Conservation (phyloP, 2,329 filamentous ascomycete species). For the Zopfia rhizophila region DNA sequence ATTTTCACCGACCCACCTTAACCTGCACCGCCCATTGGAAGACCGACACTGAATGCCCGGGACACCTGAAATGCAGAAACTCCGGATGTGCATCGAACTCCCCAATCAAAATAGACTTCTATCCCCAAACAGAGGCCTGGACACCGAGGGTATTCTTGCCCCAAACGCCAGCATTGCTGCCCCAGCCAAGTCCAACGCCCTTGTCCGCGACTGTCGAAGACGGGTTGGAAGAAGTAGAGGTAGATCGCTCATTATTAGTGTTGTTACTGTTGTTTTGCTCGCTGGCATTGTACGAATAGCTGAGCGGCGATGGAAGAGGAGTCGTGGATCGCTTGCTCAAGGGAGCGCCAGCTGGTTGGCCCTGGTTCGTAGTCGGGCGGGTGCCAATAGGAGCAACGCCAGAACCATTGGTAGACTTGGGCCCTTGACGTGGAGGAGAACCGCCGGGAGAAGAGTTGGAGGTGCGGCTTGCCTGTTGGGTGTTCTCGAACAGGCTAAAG, state of each 20-base stretch:
- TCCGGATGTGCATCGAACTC: conserved; percentile 53
- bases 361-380: conserved; percentile 74
- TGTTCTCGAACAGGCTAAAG: conserved; percentile 59
- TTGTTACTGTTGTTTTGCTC: conserved; percentile 60
- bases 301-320: conserved; percentile 88
- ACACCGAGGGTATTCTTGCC: conserved; percentile 80
- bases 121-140: conserved; percentile 95
- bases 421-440: conserved; percentile 77
- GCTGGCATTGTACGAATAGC: conserved; percentile 70
- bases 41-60: conserved; percentile 51
- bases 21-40: conserved; percentile 49
- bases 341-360: conserved; percentile 66
- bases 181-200: conserved; percentile 69
- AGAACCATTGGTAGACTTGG: conserved; percentile 66
- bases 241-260: conserved; percentile 63
- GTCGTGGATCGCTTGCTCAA: conserved; percentile 87
- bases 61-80: conserved; percentile 57
- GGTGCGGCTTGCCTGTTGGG: conserved; percentile 77
- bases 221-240: conserved; percentile 69
- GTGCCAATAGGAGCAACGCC: conserved; percentile 94
- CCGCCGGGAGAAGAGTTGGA: conserved; percentile 87
- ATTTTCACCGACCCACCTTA: conserved; percentile 48
- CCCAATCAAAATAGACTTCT: conserved; percentile 52
- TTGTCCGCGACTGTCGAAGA: conserved; percentile 57
- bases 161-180: conserved; percentile 84